phyloP scores from a whole-genome alignment of 495 filamentous ascomycete genomes.

The Penicillium silybi region DNA sequence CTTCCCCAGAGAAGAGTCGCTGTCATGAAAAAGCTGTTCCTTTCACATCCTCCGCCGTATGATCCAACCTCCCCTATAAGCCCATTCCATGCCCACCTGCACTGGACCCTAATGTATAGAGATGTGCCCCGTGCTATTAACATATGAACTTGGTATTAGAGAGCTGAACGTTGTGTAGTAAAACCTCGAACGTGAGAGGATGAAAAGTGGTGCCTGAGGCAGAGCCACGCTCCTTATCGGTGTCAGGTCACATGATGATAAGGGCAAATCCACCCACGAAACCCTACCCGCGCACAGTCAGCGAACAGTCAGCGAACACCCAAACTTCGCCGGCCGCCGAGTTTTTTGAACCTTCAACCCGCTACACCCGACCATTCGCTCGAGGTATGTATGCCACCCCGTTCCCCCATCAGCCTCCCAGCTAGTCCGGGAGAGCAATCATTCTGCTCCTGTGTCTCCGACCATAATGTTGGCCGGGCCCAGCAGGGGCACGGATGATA shows the following conservation, averaged over 20 bases:
- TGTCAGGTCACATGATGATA: slow-evolving; percentile 28
- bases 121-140: not conserved
- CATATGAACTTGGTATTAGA: not conserved
- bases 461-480: not conserved
- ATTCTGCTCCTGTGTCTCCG: slow-evolving; percentile 12
- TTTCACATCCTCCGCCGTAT: slow-evolving; percentile 28
- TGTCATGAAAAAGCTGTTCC: slow-evolving; percentile 34
- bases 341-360: slow-evolving; percentile 20
- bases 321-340: slow-evolving; percentile 15
- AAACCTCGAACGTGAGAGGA: not conserved
- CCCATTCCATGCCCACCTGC: slow-evolving; percentile 6
- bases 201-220: slow-evolving; percentile 26
- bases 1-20: slow-evolving; percentile 27
- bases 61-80: slow-evolving; percentile 17
- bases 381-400: slow-evolving; percentile 44
- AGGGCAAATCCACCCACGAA: slow-evolving; percentile 18
- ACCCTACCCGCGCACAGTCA: slow-evolving; percentile 37
- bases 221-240: slow-evolving; percentile 7
- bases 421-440: slow-evolving; percentile 52
- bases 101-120: slow-evolving; percentile 2
- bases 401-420: slow-evolving; percentile 37
- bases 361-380: slow-evolving; percentile 28
- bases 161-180: not conserved
- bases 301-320: slow-evolving; percentile 28
- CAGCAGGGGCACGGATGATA: slow-evolving; percentile 50